These are phyloP conservation scores for Silene vulgaris DNA, from an alignment of 179 eudicot genomes.

Conservation along the genomic window DNA sequence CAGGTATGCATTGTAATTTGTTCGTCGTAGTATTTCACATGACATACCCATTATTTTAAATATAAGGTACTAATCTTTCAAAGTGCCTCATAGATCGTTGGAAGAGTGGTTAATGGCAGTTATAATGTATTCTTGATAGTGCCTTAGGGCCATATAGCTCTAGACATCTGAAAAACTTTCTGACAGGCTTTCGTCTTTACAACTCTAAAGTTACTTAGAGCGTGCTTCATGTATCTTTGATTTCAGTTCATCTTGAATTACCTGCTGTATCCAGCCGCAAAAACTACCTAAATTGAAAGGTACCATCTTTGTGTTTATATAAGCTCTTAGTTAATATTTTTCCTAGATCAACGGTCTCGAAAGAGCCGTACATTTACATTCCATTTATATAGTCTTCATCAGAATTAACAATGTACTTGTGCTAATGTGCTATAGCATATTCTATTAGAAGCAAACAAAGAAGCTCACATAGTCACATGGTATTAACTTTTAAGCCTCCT, in stretches of 20 bases:
- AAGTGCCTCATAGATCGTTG: conserved; percentile 9
- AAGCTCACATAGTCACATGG: conserved; percentile 19
- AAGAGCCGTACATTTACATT: conserved; percentile 8
- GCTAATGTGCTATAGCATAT: conserved; percentile 19
- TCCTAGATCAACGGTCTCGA: conserved; percentile 1
- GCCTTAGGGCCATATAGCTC: conserved; percentile 2
- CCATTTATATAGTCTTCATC: neutral
- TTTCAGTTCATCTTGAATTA: conserved; percentile 9
- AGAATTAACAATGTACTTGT: conserved; percentile 12
- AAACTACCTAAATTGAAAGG: conserved; percentile 11
- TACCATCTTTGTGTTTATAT: neutral
- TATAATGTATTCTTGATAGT: neutral
- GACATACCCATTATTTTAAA: neutral
- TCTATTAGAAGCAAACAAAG: conserved; percentile 18
- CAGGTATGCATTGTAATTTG: conserved; percentile 4
- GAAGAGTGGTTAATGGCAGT: neutral
- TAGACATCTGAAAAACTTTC: conserved; percentile 1
- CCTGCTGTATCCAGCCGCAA: conserved; percentile 21
- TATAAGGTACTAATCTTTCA: neutral
- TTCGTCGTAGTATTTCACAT: neutral
- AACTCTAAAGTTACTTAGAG: conserved; percentile 13
- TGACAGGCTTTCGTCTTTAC: conserved; percentile 16
- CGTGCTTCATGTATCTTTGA: conserved; percentile 8
- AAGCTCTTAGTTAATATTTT: neutral
- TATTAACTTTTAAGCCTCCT: neutral